Evolutionary conservation across 148 eudicot genomes (phyloP), one percentile per base, ranked within the genome.

Genomic region (Fagopyrum homotropicum): DNA sequence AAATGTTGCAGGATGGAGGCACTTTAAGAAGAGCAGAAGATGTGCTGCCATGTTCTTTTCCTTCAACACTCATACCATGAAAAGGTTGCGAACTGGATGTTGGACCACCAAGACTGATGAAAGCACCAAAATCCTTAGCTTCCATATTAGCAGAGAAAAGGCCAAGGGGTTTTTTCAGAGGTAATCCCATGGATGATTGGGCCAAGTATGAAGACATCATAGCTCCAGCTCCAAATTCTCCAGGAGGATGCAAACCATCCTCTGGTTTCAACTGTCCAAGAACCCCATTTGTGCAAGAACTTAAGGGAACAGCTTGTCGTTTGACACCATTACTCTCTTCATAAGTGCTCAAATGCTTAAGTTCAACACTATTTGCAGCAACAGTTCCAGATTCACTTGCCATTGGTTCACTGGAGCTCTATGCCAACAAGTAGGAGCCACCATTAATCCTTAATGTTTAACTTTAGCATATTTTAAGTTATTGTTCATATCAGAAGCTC

Each of bases 41-140:
- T 47, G 79, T 69, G 74, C 80, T 85, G 63, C 80, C 77, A 73
- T 74, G 80, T 64, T 86, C 88, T 83, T 78, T 84, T 74, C 88
- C 90, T 52, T 91, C 88, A 81, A 80, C 73, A 60, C 75, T 56
- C 30, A 45, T n/a, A 73, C 73, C 83, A 79, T 81, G 79, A 64
- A 79, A 73, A 46, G 79, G 79, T 79, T 82, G 80, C 7, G 78
- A 77, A 76, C 75, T 83, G 78, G 85, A 85, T 22, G 93, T 78
- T 69, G 89, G 80, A 77, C 81, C 85, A 73, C 89, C 88, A 75
- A 95, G 81, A 69, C 88, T 79, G 56, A 92, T 95, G 80, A 75
- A 78, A 75, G 79, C 86, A 71, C 82, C 80, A 71, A 76, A 79
- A 80, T 81, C 82, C 77, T 77, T 82, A 59, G 69, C 75, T 71